Evolutionary conservation across 345 rosid species (phyloP).

Genomic region (Citrus unshiu): DNA sequence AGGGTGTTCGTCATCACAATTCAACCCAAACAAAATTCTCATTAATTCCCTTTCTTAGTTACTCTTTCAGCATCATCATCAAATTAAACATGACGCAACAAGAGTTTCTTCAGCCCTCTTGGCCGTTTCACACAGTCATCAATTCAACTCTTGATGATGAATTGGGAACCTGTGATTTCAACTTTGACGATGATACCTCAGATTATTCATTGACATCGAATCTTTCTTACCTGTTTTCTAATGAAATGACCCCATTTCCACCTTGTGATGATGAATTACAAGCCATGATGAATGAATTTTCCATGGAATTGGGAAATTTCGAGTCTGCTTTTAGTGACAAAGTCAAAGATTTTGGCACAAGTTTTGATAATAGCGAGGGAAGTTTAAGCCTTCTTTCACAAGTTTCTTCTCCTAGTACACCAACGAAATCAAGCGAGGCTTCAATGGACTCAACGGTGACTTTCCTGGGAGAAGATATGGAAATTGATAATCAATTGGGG

Average conservation of each 20-base stretch:
- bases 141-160: slow-evolving; percentile 20
- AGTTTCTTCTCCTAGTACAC: slow-evolving; percentile 22
- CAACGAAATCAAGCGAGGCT: slow-evolving; percentile 25
- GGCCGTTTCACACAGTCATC: slow-evolving; percentile 23
- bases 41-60: not conserved
- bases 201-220: slow-evolving; percentile 9
- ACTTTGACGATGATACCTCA: slow-evolving; percentile 16
- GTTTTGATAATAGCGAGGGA: slow-evolving; percentile 16
- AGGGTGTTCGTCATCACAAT: not conserved
- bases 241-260: slow-evolving; percentile 12
- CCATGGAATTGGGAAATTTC: slow-evolving; percentile 13
- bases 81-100: slow-evolving; percentile 25
- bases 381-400: slow-evolving; percentile 16
- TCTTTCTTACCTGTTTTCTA: slow-evolving; percentile 10
- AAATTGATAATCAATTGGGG: slow-evolving; percentile 18
- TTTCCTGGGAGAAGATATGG: slow-evolving; percentile 25
- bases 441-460: slow-evolving; percentile 15
- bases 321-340: slow-evolving; percentile 16
- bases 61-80: not conserved
- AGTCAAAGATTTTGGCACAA: not conserved
- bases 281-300: slow-evolving; percentile 16
- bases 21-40: not conserved
- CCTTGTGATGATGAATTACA: slow-evolving; percentile 6
- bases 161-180: slow-evolving; percentile 20
- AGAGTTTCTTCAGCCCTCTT: slow-evolving; percentile 23